Percentiles rank a stretch among this genome's conserved stretches.
Evolutionary conservation across 768 basidiomycete species (phyloP).

Genomic region (Boletus bicolor): DNA sequence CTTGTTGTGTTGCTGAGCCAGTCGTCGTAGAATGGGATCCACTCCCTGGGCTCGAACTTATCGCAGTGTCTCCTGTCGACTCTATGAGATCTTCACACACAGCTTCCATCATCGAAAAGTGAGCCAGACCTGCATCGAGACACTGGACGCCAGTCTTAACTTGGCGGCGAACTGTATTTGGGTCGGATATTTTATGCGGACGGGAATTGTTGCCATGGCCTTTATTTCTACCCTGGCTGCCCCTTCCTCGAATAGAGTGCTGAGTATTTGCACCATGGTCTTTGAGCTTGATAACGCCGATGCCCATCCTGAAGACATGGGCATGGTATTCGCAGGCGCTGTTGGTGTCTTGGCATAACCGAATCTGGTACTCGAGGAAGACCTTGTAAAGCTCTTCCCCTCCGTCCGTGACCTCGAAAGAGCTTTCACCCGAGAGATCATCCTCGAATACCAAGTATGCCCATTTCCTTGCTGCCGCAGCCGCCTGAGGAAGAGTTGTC

Average conservation of each 20-base stretch:
- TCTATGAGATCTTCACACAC: background rate
- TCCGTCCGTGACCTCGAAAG: slow-evolving; percentile 5
- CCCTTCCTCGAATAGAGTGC: background rate
- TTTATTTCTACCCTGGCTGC: background rate
- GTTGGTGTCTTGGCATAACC: background rate
- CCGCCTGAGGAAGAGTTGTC: slow-evolving; percentile 9
- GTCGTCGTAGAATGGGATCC: background rate
- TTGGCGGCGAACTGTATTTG: background rate
- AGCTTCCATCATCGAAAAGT: background rate
- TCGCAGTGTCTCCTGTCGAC: background rate
- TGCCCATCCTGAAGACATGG: slow-evolving; percentile 3
- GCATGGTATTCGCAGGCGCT: background rate
- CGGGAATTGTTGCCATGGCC: background rate
- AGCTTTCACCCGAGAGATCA: background rate
- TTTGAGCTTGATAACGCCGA: slow-evolving; percentile 4
- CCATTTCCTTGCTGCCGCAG: slow-evolving; percentile 14
- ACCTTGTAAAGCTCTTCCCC: slow-evolving; percentile 12
- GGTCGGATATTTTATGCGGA: background rate
- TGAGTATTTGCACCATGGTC: background rate
- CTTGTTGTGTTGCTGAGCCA: background rate
- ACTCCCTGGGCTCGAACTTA: background rate
- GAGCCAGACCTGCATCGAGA: slow-evolving; percentile 10
- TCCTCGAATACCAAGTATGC: slow-evolving; percentile 6
- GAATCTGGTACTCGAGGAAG: slow-evolving; percentile 24
- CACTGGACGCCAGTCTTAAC: background rate